Percentiles rank a stretch among this genome's conserved stretches.
Evolutionary conservation across 345 rosid genomes (phyloP).

Genomic region (Pugionium dolabratum): DNA sequence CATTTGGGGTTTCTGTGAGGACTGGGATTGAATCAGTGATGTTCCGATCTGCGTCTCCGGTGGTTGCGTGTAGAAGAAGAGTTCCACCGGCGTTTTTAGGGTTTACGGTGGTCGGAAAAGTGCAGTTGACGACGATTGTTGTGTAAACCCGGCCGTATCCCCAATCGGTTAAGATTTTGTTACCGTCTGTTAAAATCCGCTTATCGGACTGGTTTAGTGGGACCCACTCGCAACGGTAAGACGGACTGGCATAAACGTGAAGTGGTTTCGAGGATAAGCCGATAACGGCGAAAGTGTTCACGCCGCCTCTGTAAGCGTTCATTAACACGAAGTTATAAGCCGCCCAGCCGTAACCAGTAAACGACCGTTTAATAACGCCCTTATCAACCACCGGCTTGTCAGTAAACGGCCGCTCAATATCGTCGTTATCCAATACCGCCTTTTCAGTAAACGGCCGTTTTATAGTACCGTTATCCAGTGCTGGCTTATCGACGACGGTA

Average conservation of each 20-base stretch:
- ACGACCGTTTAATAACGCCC: slow-evolving; percentile 58
- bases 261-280: slow-evolving; percentile 89
- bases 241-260: slow-evolving; percentile 64
- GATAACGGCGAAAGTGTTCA: slow-evolving; percentile 60
- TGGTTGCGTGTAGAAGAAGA: slow-evolving; percentile 60
- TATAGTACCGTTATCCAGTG: slow-evolving; percentile 44
- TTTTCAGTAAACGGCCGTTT: slow-evolving; percentile 36
- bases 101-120: slow-evolving; percentile 56
- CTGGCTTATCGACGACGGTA: slow-evolving; percentile 15
- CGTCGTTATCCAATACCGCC: slow-evolving; percentile 39
- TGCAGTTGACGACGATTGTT: slow-evolving; percentile 83
- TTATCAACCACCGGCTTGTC: slow-evolving; percentile 42
- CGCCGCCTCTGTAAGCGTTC: slow-evolving; percentile 87
- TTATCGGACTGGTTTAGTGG: slow-evolving; percentile 38
- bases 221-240: slow-evolving; percentile 75
- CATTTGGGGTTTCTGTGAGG: slow-evolving; percentile 48
- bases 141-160: slow-evolving; percentile 93
- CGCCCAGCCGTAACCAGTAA: slow-evolving; percentile 71
- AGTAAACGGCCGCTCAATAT: slow-evolving; percentile 32
- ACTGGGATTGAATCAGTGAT: slow-evolving; percentile 62
- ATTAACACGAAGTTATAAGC: slow-evolving; percentile 82
- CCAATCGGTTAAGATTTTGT: slow-evolving; percentile 90
- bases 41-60: slow-evolving; percentile 60
- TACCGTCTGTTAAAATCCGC: slow-evolving; percentile 43
- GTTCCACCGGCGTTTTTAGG: slow-evolving; percentile 67